These are phyloP conservation scores for Niveomyces coronatus DNA, from an alignment of 2,329 filamentous ascomycete genomes.

Conservation along the genomic window DNA sequence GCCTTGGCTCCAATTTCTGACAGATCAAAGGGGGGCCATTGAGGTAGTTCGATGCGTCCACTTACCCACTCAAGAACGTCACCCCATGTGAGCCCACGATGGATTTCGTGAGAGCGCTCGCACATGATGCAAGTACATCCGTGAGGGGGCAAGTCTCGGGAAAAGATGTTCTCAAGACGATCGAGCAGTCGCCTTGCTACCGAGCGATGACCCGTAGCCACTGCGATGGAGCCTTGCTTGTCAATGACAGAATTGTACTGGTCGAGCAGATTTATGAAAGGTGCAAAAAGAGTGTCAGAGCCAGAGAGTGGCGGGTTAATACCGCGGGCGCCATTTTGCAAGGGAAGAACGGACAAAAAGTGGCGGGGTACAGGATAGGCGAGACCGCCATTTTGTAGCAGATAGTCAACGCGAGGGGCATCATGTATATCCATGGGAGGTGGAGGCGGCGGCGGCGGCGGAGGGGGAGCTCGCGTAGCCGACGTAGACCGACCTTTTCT, in stretches of 20 bases:
- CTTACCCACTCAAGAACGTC: constrained; percentile 91
- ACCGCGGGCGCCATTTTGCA: constrained; percentile 43
- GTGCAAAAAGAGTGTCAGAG: constrained; percentile 67
- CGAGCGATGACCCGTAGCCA: constrained; percentile 89
- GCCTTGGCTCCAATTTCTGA: constrained; percentile 51
- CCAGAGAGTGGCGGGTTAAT: constrained; percentile 56
- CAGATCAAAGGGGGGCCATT: constrained; percentile 81
- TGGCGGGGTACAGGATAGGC: constrained; percentile 60
- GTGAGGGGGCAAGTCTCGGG: constrained; percentile 77
- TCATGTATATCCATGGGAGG: constrained; percentile 61
- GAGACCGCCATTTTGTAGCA: constrained; percentile 81
- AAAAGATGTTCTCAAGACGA: constrained; percentile 87
- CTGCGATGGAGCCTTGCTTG: constrained; percentile 81
- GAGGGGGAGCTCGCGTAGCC: constrained; percentile 25
- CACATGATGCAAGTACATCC: constrained; percentile 85
- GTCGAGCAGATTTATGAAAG: constrained; percentile 72
- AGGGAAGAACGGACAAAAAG: constrained; percentile 56
- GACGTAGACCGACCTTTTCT: constrained; percentile 31
- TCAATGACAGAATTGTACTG: constrained; percentile 75
- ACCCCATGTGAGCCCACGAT: constrained; percentile 79
- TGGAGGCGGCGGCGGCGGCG: constrained; percentile 45
- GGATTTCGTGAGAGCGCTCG: constrained; percentile 47
- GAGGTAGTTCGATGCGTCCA: constrained; percentile 73
- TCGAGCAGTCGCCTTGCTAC: constrained; percentile 86
- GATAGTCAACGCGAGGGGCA: constrained; percentile 78